These are phyloP conservation scores for Vanrija sp. DNA, from an alignment of 1,284 basidiomycete genomes.

Conservation along the genomic window DNA sequence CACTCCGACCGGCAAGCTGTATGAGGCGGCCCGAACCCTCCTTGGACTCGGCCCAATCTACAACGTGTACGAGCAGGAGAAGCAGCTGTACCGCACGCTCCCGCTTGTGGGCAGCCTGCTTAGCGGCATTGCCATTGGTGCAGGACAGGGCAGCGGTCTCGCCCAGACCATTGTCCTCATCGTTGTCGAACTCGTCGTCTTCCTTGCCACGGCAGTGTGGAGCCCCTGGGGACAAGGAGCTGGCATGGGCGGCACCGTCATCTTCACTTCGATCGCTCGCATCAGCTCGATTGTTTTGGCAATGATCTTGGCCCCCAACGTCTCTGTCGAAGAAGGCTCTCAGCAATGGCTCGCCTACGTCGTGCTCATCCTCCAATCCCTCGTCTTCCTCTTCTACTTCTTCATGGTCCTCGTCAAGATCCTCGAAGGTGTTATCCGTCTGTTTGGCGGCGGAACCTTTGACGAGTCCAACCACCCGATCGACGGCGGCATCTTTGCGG, in stretches of 20 bases:
- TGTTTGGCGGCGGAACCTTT: constrained; percentile 76
- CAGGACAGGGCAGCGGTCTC: constrained; percentile 80
- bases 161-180: constrained; percentile 86
- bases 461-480: constrained; percentile 73
- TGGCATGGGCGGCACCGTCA: constrained; percentile 89
- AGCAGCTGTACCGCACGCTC: constrained; percentile 79
- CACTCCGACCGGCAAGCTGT: constrained; percentile 82
- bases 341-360: constrained; percentile 90
- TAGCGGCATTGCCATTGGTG: constrained; percentile 77
- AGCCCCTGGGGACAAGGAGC: constrained; percentile 94
- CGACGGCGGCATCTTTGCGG: constrained; percentile 81
- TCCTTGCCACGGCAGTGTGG: constrained; percentile 85
- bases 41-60: constrained; percentile 91
- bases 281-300: constrained; percentile 85
- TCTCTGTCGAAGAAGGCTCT: constrained; percentile 69
- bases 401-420: constrained; percentile 81
- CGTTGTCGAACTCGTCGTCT: constrained; percentile 73
- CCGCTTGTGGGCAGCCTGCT: constrained; percentile 76
- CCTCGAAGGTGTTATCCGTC: constrained; percentile 72
- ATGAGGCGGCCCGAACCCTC: constrained; percentile 87
- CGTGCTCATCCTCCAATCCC: constrained; percentile 77
- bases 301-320: constrained; percentile 58
- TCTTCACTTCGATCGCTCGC: constrained; percentile 82
- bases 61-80: constrained; percentile 88
- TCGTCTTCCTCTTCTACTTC: constrained; percentile 75